These are phyloP conservation scores for Ustilago tritici DNA, from an alignment of 1,284 basidiomycete genomes.

Conservation along the genomic window DNA sequence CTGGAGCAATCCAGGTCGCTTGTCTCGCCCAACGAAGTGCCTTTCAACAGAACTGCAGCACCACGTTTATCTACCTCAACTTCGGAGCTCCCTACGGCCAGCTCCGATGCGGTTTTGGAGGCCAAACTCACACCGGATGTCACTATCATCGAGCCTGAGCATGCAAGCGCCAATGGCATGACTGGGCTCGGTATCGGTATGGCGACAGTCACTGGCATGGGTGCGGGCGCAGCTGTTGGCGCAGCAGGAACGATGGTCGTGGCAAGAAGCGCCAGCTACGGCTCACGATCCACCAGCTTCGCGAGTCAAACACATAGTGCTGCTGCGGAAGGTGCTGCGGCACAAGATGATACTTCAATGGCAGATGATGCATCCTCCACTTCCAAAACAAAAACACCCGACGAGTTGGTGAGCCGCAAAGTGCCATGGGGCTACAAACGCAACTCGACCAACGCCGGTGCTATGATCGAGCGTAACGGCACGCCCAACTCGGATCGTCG, in stretches of 20 bases:
- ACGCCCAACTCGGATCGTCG: conserved; percentile 45
- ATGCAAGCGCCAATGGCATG: not conserved
- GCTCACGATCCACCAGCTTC: conserved; percentile 35
- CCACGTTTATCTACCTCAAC: conserved; percentile 41
- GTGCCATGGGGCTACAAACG: conserved; percentile 61
- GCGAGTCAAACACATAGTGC: conserved; percentile 32
- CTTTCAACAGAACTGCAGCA: conserved; percentile 22
- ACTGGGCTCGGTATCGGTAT: conserved; percentile 25
- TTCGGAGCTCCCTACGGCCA: conserved; percentile 25
- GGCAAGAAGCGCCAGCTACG: conserved; percentile 25
- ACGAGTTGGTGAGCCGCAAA: conserved; percentile 57
- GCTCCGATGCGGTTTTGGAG: conserved; percentile 21
- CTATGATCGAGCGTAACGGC: conserved; percentile 28
- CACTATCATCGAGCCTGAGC: conserved; percentile 25
- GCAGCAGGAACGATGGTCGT: conserved; percentile 13
- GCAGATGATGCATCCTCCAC: conserved; percentile 33
- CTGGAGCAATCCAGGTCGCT: conserved; percentile 33
- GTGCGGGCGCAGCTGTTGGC: conserved; percentile 6
- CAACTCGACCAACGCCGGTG: conserved; percentile 31
- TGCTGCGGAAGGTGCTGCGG: conserved; percentile 10
- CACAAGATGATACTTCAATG: conserved; percentile 9
- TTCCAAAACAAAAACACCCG: conserved; percentile 24
- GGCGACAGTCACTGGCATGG: conserved; percentile 6
- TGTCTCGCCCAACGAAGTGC: conserved; percentile 28
- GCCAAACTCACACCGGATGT: conserved; percentile 29